Percentiles rank a stretch among this genome's conserved stretches.
phyloP scores from a whole-genome alignment of 148 eudicot genomes.

The Cornus suecica region DNA sequence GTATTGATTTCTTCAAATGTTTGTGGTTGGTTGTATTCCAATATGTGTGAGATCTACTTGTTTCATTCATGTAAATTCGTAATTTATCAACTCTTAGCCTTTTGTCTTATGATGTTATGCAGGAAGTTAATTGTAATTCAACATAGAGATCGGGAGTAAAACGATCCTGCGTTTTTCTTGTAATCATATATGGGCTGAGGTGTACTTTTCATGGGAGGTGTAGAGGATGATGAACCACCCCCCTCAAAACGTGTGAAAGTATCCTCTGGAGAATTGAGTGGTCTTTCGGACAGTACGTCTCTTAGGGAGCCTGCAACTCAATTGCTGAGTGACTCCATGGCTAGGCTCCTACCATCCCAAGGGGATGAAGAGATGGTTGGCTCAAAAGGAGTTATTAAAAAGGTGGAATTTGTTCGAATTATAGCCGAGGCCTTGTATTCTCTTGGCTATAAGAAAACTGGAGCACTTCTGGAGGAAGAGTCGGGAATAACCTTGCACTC shows the following conservation, averaged over 20 bases:
- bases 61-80: not conserved
- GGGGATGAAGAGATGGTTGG: conserved; percentile 71
- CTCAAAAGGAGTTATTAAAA: conserved; percentile 57
- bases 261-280: conserved; percentile 21
- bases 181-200: conserved; percentile 41
- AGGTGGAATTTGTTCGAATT: conserved; percentile 61
- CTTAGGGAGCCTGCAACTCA: conserved; percentile 21
- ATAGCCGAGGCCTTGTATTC: conserved; percentile 71
- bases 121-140: conserved; percentile 5
- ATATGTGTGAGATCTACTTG: not conserved
- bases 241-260: conserved; percentile 47
- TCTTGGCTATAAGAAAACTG: conserved; percentile 70
- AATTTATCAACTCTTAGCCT: not conserved
- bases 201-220: conserved; percentile 54
- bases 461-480: conserved; percentile 69
- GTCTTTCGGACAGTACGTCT: conserved; percentile 20
- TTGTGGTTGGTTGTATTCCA: not conserved
- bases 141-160: not conserved
- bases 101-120: not conserved
- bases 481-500: conserved; percentile 70
- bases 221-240: conserved; percentile 48
- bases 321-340: conserved; percentile 55
- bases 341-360: conserved; percentile 54
- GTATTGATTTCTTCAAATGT: not conserved
- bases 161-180: not conserved